phyloP scores from a whole-genome alignment of 1,284 basidiomycete species.

The Cryptococcus hybrid region DNA sequence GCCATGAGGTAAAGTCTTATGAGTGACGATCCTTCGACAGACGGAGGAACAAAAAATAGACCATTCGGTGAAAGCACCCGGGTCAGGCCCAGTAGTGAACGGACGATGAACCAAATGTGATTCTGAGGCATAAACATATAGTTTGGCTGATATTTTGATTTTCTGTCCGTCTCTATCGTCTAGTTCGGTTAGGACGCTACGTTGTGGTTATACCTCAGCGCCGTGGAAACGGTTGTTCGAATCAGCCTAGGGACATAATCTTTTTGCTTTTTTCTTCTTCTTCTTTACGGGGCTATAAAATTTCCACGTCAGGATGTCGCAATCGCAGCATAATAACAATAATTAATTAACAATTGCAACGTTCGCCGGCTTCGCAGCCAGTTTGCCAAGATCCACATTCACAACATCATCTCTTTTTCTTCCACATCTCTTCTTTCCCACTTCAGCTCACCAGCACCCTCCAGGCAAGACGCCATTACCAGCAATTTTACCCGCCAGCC shows the following conservation, averaged over 20 bases:
- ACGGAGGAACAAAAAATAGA: too few relatives aligned
- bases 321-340: not conserved
- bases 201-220: constrained; percentile 12
- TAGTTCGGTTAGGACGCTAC: constrained; percentile 20
- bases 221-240: constrained; percentile 20
- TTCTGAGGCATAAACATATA: too few relatives aligned
- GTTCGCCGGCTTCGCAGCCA: not conserved
- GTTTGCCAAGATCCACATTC: not conserved
- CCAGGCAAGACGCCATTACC: constrained; percentile 15
- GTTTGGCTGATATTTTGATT: too few relatives aligned
- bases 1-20: too few relatives aligned
- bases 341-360: not conserved
- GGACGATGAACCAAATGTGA: too few relatives aligned
- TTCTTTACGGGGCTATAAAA: not conserved
- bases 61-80: too few relatives aligned
- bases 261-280: constrained; percentile 1
- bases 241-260: constrained; percentile 16
- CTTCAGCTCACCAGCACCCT: constrained; percentile 1
- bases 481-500: constrained; percentile 4
- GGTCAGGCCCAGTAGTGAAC: too few relatives aligned
- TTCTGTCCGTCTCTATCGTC: constrained; percentile 10
- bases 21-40: too few relatives aligned
- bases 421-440: not conserved
- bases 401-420: not conserved
- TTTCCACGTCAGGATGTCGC: not conserved